phyloP scores from a whole-genome alignment of 495 filamentous ascomycete genomes.

The Apodospora peruviana region DNA sequence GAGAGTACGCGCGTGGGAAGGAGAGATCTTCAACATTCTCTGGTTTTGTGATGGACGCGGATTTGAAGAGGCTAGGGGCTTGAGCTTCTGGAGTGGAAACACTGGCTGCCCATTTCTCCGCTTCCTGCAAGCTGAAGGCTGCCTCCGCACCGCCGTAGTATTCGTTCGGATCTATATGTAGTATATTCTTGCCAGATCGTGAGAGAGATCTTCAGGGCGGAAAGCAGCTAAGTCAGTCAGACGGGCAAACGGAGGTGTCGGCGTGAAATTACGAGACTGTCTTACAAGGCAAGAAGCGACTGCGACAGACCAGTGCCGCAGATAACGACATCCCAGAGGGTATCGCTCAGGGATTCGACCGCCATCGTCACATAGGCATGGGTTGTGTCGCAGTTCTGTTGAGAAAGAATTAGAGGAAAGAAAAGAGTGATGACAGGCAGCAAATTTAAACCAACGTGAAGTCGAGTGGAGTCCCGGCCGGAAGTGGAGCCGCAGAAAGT shows the following conservation, averaged over 20 bases:
- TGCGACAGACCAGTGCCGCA: constrained; percentile 84
- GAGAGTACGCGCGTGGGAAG: constrained; percentile 70
- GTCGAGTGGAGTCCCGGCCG: constrained; percentile 18
- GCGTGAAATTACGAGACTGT: no score
- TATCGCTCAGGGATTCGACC: constrained; percentile 78
- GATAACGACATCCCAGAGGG: constrained; percentile 87
- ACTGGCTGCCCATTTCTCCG: constrained; percentile 59
- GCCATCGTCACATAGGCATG: constrained; percentile 48
- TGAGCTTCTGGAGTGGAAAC: constrained; percentile 8
- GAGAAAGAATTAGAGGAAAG: constrained; percentile 28
- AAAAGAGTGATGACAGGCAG: constrained; percentile 4
- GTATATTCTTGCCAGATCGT: constrained; percentile 82
- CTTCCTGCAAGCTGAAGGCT: constrained; percentile 81
- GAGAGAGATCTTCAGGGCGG: constrained; percentile 72
- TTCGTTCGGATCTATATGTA: constrained; percentile 81
- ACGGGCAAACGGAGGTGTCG: constrained; percentile 18
- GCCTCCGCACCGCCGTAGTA: constrained; percentile 87
- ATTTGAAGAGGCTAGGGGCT: constrained; percentile 13
- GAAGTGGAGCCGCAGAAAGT: not conserved
- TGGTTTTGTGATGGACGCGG: constrained; percentile 20
- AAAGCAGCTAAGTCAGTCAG: constrained; percentile 61
- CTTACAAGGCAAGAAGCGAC: constrained; percentile 91
- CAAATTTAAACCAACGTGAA: not conserved
- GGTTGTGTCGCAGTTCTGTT: constrained; percentile 5
- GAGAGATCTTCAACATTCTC: constrained; percentile 40